Base-by-base conservation (phyloP, 176 grass and related monocot genomes). In the Rhynchospora breviuscula region DNA sequence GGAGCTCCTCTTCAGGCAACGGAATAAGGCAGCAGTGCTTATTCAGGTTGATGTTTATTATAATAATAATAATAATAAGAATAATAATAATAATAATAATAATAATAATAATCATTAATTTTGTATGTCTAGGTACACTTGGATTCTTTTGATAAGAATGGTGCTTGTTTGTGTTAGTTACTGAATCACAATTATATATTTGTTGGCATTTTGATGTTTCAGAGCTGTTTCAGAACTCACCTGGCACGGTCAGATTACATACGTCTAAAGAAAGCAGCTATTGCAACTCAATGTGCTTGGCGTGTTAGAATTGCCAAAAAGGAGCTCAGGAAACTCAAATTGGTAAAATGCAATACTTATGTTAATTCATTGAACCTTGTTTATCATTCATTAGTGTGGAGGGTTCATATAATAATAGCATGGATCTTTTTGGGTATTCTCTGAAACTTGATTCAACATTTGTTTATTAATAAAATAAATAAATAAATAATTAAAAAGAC, bases 271-370 rank as follows among this genome's bases (percentile, higher is more conserved):
- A 98, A 91, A 79, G 92, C 89, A 59, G 84, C 85, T 3, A 91
- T 98, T 79, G 85, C 82, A 64, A 95, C 85, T n/a, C 96, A 98
- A 82, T 93, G 91, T 89, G 88, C 88, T 85, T 98, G 93, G 93
- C 92, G 96, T 86, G 96, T 90, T 88, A 90, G 76, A 87, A 35
- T 95, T 67, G 96, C 96, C 54, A 98, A 90, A 86, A 91, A 83
- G 84, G 93, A 95, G 80, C 93, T 98, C 82, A 85, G 80, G 31
- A 98, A 95, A 85, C 96, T 95, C 88, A 95, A 98, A 91, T 89
- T 98, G 91, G 96, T 98, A 88, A 86, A 63, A 19, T 46, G 10
- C 9, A 81, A 61, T 87, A 56, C 44, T 71, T 85, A 29, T 67
- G 69, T 4, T 85, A 80, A 80, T 61, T 47, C 78, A 77, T 87